Evolutionary conservation across 2,329 filamentous ascomycete genomes (phyloP).

Genomic region (Aspergillus novofumigatus): DNA sequence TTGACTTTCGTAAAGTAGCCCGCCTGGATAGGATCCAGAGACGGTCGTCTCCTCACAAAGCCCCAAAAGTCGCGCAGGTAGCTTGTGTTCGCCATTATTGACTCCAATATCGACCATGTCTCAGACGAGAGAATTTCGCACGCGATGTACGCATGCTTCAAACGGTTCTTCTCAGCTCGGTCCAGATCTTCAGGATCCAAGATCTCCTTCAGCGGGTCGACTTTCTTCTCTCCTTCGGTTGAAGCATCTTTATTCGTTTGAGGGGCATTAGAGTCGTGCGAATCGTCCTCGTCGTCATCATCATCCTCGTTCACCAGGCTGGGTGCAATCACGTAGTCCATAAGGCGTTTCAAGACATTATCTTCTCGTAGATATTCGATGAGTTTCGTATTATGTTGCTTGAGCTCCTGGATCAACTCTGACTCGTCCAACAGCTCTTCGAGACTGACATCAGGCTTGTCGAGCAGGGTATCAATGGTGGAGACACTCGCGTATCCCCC

Average conservation of each 20-base stretch:
- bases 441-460: constrained; percentile 88
- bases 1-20: constrained; percentile 99
- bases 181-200: constrained; percentile 50
- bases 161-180: constrained; percentile 82
- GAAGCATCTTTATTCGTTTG: constrained; percentile 26
- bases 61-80: constrained; percentile 83
- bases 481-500: constrained; percentile 98
- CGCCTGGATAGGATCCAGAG: constrained; percentile 87
- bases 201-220: constrained; percentile 31
- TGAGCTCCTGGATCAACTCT: constrained; percentile 94
- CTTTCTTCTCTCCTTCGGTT: constrained; percentile 36
- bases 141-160: constrained; percentile 89
- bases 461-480: constrained; percentile 91
- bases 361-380: constrained; percentile 93
- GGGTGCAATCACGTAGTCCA: constrained; percentile 88
- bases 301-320: constrained; percentile 50
- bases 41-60: constrained; percentile 77
- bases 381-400: constrained; percentile 95
- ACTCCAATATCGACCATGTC: constrained; percentile 94
- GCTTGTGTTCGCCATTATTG: constrained; percentile 77
- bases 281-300: constrained; percentile 49
- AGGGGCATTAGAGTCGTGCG: constrained; percentile 40
- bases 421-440: constrained; percentile 95
- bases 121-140: constrained; percentile 93
- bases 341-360: constrained; percentile 73